Evolutionary conservation across 2,329 filamentous ascomycete genomes (phyloP).

Genomic region (Nemania sp.): DNA sequence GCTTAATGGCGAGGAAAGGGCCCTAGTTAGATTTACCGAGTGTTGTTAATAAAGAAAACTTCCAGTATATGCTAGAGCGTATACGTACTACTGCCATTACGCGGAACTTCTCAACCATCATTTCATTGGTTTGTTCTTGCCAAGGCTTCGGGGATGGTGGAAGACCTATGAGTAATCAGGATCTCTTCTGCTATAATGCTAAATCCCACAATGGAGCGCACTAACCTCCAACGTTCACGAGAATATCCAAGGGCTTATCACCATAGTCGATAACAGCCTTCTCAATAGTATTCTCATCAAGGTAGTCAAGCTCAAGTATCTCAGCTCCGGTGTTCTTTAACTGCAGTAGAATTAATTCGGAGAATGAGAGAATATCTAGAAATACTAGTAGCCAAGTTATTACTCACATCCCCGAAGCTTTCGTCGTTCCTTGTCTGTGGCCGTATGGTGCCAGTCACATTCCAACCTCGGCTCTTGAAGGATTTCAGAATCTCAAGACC

Average conservation of each 20-base stretch:
- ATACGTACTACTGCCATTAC: conserved; percentile 2
- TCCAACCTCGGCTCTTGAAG: background rate
- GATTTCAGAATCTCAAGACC: background rate
- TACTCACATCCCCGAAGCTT: background rate
- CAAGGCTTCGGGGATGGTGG: conserved; percentile 1
- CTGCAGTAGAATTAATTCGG: background rate
- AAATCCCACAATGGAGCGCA: background rate
- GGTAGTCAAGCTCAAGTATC: conserved; percentile 5
- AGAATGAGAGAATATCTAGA: background rate
- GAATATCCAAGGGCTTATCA: conserved; percentile 10
- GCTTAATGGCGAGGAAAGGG: conserved; percentile 5
- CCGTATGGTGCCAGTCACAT: conserved; percentile 4
- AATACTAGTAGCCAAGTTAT: background rate
- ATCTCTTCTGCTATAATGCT: background rate
- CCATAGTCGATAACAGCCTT: conserved; percentile 9
- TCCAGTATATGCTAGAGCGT: background rate
- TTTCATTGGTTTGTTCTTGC: background rate
- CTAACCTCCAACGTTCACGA: conserved; percentile 2
- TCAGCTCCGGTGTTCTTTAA: background rate
- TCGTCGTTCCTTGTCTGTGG: background rate
- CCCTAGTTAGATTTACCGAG: background rate
- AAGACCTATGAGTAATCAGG: conserved; percentile 6
- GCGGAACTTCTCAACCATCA: conserved; percentile 5
- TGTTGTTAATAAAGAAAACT: too few species aligned
- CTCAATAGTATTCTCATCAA: conserved; percentile 6